Percentiles rank a stretch among this genome's conserved stretches.
Conservation (phyloP, 192 early-diverging fungal species). For the Geranomyces michiganensis region DNA sequence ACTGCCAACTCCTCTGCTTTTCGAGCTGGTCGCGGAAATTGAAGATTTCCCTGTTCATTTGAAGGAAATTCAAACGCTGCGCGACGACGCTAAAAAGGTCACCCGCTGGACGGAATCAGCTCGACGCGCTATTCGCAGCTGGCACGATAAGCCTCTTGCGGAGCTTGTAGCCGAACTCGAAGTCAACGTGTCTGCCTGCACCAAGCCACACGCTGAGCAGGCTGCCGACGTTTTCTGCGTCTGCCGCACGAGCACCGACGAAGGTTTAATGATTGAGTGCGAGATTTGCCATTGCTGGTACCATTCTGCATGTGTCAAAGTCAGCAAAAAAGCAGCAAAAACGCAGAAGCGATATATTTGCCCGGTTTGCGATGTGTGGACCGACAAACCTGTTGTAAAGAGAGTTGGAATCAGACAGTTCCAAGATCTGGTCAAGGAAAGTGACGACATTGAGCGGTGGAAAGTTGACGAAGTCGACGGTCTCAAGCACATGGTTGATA, state of each 20-base stretch:
- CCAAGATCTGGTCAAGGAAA: conserved; percentile 22
- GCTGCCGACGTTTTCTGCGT: conserved; percentile 28
- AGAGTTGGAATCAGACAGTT: conserved; percentile 30
- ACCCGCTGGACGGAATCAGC: conserved; percentile 33
- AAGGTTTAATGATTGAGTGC: conserved; percentile 42
- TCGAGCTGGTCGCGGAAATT: conserved; percentile 11
- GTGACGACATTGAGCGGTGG: conserved; percentile 9
- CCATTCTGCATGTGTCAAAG: conserved; percentile 37
- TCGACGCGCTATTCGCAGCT: conserved; percentile 18
- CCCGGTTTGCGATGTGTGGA: conserved; percentile 39
- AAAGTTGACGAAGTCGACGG: conserved; percentile 26
- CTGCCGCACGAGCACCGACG: conserved; percentile 24
- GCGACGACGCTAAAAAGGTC: conserved; percentile 25
- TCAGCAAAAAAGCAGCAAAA: conserved; percentile 40
- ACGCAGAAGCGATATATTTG: conserved; percentile 31
- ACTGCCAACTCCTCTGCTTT: neutral
- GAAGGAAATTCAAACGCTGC: conserved; percentile 26
- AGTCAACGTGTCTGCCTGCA: neutral
- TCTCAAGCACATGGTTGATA: conserved; percentile 16
- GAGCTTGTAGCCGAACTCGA: conserved; percentile 26
- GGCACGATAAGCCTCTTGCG: conserved; percentile 11
- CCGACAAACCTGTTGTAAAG: neutral
- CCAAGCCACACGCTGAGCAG: neutral
- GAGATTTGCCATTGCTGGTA: conserved; percentile 44
- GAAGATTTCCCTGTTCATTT: conserved; percentile 27